Evolutionary conservation across 352 stramenopile genomes (phyloP).

Genomic region (Discostella stelligera): DNA sequence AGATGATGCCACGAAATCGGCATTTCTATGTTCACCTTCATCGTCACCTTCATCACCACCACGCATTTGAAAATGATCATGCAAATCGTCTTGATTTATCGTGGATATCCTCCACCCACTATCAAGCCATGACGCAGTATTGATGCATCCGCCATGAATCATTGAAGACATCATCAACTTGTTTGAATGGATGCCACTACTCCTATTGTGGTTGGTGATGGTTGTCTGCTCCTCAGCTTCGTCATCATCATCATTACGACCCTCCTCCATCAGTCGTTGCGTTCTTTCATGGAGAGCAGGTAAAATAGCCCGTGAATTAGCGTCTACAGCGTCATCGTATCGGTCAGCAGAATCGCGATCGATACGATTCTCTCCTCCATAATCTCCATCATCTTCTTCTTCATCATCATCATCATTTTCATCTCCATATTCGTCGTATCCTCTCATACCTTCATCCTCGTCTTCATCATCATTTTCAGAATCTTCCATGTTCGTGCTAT

Average conservation of each 20-base stretch:
- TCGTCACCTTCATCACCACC: not conserved
- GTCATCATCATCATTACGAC: not conserved
- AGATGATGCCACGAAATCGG: not conserved
- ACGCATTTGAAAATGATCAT: not conserved
- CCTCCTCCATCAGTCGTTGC: not conserved
- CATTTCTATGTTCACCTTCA: not conserved
- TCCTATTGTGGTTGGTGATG: not conserved
- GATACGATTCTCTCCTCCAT: not conserved
- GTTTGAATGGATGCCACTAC: not conserved
- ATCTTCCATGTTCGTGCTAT: constrained; percentile 6
- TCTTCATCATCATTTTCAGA: not conserved
- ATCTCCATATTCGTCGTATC: not conserved
- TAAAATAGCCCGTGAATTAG: not conserved
- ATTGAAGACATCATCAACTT: constrained; percentile 36
- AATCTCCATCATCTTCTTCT: not conserved
- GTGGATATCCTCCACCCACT: constrained; percentile 66
- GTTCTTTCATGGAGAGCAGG: not conserved
- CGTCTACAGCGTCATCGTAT: not conserved
- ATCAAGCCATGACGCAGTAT: constrained; percentile 75
- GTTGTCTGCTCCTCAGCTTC: not conserved
- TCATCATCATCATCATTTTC: not conserved
- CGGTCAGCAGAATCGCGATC: not conserved
- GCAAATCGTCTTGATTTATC: constrained; percentile 13
- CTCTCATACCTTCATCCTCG: constrained; percentile 8
- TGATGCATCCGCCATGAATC: constrained; percentile 77